Evolutionary conservation across 75 land plant species (phyloP), one percentile per base, ranked within the genome.

Genomic region (Pinus tabuliformis): DNA sequence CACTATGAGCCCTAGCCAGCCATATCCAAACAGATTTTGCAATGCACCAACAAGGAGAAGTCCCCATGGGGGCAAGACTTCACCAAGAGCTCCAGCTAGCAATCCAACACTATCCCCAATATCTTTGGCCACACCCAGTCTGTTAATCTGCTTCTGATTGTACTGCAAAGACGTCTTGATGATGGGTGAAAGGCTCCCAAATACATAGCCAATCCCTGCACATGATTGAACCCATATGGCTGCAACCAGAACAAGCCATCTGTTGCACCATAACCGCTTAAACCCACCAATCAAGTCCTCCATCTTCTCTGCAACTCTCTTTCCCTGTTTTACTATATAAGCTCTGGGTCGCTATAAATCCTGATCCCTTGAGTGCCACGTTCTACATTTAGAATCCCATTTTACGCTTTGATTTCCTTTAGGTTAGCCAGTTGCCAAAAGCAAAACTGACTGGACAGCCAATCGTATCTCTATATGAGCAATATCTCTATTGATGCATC

Each of bases 221-320:
- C 83, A 83, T 0, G 97, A 86, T 58, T 91, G 93, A 8, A 94
- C 59, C 99, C 97, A 96, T 80, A 96, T 94, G 59, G 97, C 91
- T 17, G 90, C 99, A 59, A 90, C 97, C 39, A 96, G 86, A 33
- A 96, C 95, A 52, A 96, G 82, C 99, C 99, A 96, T 90, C 97
- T 81, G 77, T 82, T 95, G 76, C 72, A 71, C 73, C 89, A 66
- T 70, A 88, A 80, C 73, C 73, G 42, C 57, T 15, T 21, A 0
- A 91, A 20, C 39, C 76, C 75, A 62, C 73, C 92, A 16, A 17
- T 22, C 6, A 81, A 64, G 54, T 18, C 77, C 68, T 36, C 18
- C 68, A 64, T 64, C 61, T 49, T 49, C 11, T 49, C 12, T 49
- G 12, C 54, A 49, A 9, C 54, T 49, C 54, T 1, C 12, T 49